Base-by-base conservation (phyloP, 2,329 filamentous ascomycete species). In the Alternaria conjuncta region DNA sequence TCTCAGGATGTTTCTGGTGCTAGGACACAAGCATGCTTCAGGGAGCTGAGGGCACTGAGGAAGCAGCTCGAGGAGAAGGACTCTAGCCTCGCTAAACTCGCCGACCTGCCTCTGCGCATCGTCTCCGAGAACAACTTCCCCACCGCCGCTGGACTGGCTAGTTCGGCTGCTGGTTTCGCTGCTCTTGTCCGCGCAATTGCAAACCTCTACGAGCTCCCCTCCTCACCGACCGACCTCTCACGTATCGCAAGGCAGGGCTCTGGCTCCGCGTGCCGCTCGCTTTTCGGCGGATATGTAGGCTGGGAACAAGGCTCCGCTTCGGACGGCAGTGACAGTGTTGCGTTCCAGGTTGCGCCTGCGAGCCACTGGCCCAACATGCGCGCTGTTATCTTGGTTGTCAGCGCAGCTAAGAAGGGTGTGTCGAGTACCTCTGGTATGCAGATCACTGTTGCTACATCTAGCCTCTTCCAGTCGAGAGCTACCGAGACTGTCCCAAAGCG, bases 61-160 rank as follows among this genome's bases (percentile, higher is more conserved):
- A 86, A 89, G 56, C 85, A 88, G 23, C 86, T 98, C 75, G 96
- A 99, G 82, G 84, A 85, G 36, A 81, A 86, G 65, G 85, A 97
- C 78, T 73, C 89, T 0, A 89, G 88, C 21, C 87, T 97, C n/a
- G 93, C 95, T 46, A 93, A 92, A 80, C 89, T 99, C 61, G 92
- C 93, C 11, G 79, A 85, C 55, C 85, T 92, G 75, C 89, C 92
- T 32, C 88, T 99, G 65, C 92, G 90, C 73, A 90, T 99, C 70
- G 94, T 97, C 60, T 96, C 92, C 61, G 92, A 96, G 84, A 99
- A 99, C 87, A 99, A 99, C 87, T 99, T 99, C 86, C 96, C 96
- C 67, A 99, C 96, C 3, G 96, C 96, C 25, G 96, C 96, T 5
- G 96, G 96, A 7, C 89, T 99, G 26, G 88, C 88, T 44, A 86